Evolutionary conservation across 306 rosid species (phyloP).

Genomic region (Abrus pulchellus): DNA sequence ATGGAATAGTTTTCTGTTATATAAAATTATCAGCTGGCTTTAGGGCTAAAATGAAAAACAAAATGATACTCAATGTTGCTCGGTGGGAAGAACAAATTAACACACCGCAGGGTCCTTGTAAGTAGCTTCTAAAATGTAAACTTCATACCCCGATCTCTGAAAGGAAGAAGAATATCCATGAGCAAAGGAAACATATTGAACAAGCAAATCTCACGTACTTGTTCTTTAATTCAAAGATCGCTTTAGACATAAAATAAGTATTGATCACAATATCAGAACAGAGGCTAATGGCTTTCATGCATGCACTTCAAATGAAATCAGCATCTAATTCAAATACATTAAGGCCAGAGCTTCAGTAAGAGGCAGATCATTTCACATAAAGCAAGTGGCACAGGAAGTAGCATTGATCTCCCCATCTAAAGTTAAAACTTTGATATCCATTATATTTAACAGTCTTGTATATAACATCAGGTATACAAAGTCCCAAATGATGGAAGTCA

Average conservation of each 20-base stretch:
- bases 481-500: neutral
- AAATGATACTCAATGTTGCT: constrained; percentile 37
- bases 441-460: constrained; percentile 19
- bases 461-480: constrained; percentile 31
- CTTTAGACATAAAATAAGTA: constrained; percentile 35
- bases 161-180: constrained; percentile 51
- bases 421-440: constrained; percentile 25
- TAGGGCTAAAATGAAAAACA: constrained; percentile 24
- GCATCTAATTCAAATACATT: constrained; percentile 30
- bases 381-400: constrained; percentile 36
- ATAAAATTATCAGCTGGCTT: neutral
- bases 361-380: constrained; percentile 33
- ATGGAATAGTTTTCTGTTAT: constrained; percentile 7
- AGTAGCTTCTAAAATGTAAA: constrained; percentile 90
- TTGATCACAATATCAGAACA: constrained; percentile 34
- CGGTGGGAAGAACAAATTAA: constrained; percentile 15
- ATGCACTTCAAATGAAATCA: constrained; percentile 35
- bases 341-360: constrained; percentile 33
- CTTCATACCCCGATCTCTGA: constrained; percentile 97
- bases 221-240: constrained; percentile 38
- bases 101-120: constrained; percentile 95
- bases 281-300: constrained; percentile 37
- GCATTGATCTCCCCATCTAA: constrained; percentile 33
- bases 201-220: constrained; percentile 21
- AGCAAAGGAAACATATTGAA: constrained; percentile 51